Evolutionary conservation across 768 basidiomycete genomes (phyloP), one percentile per base, ranked within the genome.

Genomic region (Boletus rubropictus): DNA sequence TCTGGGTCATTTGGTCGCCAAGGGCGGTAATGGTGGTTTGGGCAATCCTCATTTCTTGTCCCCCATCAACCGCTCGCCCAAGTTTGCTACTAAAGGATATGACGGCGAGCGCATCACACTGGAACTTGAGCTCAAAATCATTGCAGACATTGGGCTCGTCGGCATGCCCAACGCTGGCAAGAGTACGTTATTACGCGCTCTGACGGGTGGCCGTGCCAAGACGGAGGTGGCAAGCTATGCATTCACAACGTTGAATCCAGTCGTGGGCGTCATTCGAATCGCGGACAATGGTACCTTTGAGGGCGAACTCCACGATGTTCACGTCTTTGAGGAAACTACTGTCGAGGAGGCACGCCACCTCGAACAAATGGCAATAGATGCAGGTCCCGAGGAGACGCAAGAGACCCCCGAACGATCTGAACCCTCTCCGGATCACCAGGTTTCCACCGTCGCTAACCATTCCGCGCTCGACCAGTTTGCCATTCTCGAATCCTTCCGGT

Each of bases 131-230:
- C 84, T 99, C 51, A 97, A 97, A 65, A 76, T 95, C 6, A 74
- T 94, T 3, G 92, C 95, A 3, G 95, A 99, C 63, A 75, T 98
- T n/a, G 96, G 91, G 0, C 72, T 99, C 17, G 93, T 99, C 2
- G 96, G 96, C 0, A 83, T 96, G 72, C 96, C 96, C 7, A 99
- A 97, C 56, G 91, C 89, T 0, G 95, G 85, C 24, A 89, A 90
- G 71, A 94, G 90, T 66, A 98, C 96, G 0, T 68, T 99, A 2
- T 73, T 98, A 4, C 82, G 89, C 17, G 93, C 92, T 0, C 70
- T 98, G 8, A 96, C 94, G 0, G 89, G 87, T 7, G 84, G 90
- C 3, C 75, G 87, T 22, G 86, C 89, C 10, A 84, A 80, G 62
- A 87, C 81, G 5, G 86, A 88, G 57, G 85, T 97, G 25, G 94